Evolutionary conservation across 345 rosid species (phyloP), one percentile per base, ranked within the genome.

Genomic region (Ceriops zippeliana): DNA sequence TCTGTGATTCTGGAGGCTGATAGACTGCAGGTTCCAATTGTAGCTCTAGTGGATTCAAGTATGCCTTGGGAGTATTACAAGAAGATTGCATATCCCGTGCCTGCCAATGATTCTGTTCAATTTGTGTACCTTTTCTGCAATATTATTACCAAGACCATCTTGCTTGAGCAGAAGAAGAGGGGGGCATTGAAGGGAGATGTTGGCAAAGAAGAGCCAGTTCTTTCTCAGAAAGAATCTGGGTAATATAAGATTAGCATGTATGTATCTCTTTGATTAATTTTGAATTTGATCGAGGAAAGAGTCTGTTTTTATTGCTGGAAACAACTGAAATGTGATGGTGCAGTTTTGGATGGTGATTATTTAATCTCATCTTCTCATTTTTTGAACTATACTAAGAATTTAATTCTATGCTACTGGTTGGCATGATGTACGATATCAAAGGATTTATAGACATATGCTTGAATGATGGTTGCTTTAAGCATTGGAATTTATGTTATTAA

Each of bases 81-180:
- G 86, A 87, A 75, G 83, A 80, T 95, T 68, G 83, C 98, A 0
- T 95, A 95, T 66, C 99, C 99, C 0, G 83, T 95, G 49, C 99
- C 99, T 0, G 98, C 91, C 17, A 90, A 90, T 76, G 96, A 95
- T 59, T 90, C 99, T 0, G 96, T 87, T 11, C 87, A 95, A 86
- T 95, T 95, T 65, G 97, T 95, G 47, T 95, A 95, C 76, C 81
- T 95, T 86, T 86, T 91, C 64, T 92, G 98, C 66, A 95, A 95
- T 77, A 84, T 95, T 83, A 92, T 95, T 42, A 92, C 99, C 0
- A 95, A 91, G 79, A 85, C 97, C 21, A 80, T 91, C 61, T 82
- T 89, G 79, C 78, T 81, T 8, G 98, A 95, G 84, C 83, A 86
- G 86, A 87, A 82, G 90, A 87, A 83, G 79, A 16, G 58, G 68